Conservation (phyloP, 139 green algal genomes). For the Tetraselmis striata region DNA sequence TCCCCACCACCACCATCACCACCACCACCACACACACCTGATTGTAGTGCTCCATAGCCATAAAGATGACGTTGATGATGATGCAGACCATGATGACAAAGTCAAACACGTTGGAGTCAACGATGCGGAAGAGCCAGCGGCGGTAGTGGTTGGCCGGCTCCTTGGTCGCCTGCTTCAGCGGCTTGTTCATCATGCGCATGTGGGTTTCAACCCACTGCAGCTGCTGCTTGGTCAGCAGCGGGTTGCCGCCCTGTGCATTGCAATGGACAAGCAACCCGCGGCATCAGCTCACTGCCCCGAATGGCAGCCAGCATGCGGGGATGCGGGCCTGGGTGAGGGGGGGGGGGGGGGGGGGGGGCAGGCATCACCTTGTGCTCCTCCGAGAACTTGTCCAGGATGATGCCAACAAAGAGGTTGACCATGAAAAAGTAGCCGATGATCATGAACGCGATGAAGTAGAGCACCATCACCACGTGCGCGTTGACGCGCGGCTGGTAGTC, state of each 20-base stretch:
- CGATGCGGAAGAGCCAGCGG: constrained; percentile 2
- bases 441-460: constrained; percentile 32
- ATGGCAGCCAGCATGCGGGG: too few species aligned
- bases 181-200: neutral
- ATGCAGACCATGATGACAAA: constrained; percentile 13
- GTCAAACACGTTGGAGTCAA: constrained; percentile 11
- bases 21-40: neutral
- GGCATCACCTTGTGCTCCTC: constrained; percentile 9
- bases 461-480: constrained; percentile 2
- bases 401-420: constrained; percentile 32
- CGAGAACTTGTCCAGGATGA: constrained; percentile 31
- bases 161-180: neutral
- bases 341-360: too few species aligned
- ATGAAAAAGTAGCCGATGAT: constrained; percentile 26
- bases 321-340: too few species aligned
- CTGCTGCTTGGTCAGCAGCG: constrained; percentile 16
- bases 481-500: constrained; percentile 4
- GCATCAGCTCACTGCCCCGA: too few species aligned
- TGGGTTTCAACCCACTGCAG: constrained; percentile 12
- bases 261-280: too few species aligned
- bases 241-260: neutral
- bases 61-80: constrained; percentile 7
- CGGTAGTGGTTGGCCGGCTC: neutral
- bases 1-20: neutral
- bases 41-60: constrained; percentile 9